Base-by-base conservation (phyloP, 2,329 filamentous ascomycete genomes). In the Pyricularia grisea region DNA sequence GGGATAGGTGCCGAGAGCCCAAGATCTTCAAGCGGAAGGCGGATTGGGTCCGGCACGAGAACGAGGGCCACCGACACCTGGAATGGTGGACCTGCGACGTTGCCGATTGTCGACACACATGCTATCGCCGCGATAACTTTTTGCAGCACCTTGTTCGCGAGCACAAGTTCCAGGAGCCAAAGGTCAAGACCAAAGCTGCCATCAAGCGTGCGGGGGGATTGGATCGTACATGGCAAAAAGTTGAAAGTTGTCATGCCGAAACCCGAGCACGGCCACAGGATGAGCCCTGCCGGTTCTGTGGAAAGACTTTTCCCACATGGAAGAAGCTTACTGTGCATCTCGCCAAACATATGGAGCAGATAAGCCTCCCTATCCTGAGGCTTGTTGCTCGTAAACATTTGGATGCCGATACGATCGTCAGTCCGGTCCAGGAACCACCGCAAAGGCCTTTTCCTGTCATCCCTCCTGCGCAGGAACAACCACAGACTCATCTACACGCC, bases 11-110 rank as follows among this genome's bases (percentile, higher is more conserved):
- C 76, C 86, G 87, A 10, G 93, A 97, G 66, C 89, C 92, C 23
- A 97, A 96, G 78, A 93, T 92, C 50, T 97, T 97, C 83, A 97
- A 97, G 79, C 88, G 93, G 66, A 97, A 97, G 79, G 94, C 94
- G 17, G 94, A 97, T 76, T 97, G 94, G 94, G 93, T 97, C 27
- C 87, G 94, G 33, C 94, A 97, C 75, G 94, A 97, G 77, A 97
- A 94, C 73, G 94, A 97, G 78, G 89, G 91, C 30, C 94, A 97
- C 76, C 87, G 94, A 28, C 92, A 96, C 72, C 82, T 97, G 2
- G 93, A 97, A 75, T 95, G 92, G 89, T 97, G 93, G 93, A 89
- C 86, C 6, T 97, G 94, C 76, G 88, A 92, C 71, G 86, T 93
- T 25, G 86, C 89, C 4, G 93, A 94, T 72, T 97, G 94, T 78